phyloP scores from a whole-genome alignment of 2,329 filamentous ascomycete species.

The Tolypocladium sp. region DNA sequence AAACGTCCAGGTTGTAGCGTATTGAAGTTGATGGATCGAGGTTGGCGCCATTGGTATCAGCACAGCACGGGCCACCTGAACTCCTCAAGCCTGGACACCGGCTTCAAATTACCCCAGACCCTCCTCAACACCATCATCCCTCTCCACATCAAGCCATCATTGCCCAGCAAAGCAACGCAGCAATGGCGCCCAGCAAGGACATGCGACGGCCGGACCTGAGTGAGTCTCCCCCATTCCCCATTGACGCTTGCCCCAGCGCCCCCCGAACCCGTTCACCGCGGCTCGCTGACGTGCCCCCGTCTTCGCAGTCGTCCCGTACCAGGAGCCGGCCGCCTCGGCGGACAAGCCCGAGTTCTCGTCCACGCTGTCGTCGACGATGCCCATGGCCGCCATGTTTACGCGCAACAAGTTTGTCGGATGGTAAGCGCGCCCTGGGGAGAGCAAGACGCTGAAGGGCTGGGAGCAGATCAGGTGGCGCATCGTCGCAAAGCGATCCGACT shows the following conservation, averaged over 20 bases:
- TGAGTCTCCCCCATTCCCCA: constrained; percentile 13
- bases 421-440: constrained; percentile 23
- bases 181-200: constrained; percentile 34
- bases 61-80: not conserved
- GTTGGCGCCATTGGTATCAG: not conserved
- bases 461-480: not conserved
- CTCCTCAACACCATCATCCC: not conserved
- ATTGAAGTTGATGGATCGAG: not conserved
- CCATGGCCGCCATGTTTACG: constrained; percentile 94
- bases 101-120: not conserved
- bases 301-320: constrained; percentile 72
- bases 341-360: constrained; percentile 61
- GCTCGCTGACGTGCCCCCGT: not conserved
- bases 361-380: constrained; percentile 67
- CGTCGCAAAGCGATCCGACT: not conserved
- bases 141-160: not conserved
- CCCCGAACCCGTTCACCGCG: not conserved
- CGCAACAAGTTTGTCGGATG: constrained; percentile 73
- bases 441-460: no score
- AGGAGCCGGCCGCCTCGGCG: constrained; percentile 60
- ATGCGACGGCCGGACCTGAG: constrained; percentile 35
- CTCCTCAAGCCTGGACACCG: not conserved
- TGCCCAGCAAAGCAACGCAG: not conserved
- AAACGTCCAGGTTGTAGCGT: not conserved
- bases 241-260: not conserved